Conservation (phyloP, 495 filamentous ascomycete species). For the Xylaria nigripes region DNA sequence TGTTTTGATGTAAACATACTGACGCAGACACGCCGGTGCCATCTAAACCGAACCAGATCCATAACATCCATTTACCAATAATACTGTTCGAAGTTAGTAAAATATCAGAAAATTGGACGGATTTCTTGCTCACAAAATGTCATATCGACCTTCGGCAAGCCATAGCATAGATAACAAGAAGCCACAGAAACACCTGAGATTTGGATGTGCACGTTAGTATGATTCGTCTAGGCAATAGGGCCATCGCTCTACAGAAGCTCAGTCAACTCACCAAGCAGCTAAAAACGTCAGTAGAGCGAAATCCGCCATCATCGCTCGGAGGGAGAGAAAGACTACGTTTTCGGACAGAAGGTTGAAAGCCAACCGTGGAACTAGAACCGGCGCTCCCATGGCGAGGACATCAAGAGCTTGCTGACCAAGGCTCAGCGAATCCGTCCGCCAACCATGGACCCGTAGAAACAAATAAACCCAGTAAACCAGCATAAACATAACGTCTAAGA, state of each 20-base stretch:
- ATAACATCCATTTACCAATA: conserved; percentile 73
- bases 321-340: conserved; percentile 63
- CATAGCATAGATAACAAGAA: conserved; percentile 65
- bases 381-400: conserved; percentile 60
- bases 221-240: background rate
- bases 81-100: conserved; percentile 34
- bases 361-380: conserved; percentile 60
- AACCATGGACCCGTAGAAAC: conserved; percentile 50
- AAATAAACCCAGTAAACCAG: conserved; percentile 55
- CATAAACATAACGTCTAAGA: conserved; percentile 62
- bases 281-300: conserved; percentile 57
- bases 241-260: background rate
- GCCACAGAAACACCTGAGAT: conserved; percentile 51
- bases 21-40: conserved; percentile 62
- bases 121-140: conserved; percentile 30
- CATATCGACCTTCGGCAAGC: conserved; percentile 46
- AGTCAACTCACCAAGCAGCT: conserved; percentile 45
- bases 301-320: conserved; percentile 67
- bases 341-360: conserved; percentile 68
- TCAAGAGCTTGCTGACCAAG: conserved; percentile 52
- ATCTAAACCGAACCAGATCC: conserved; percentile 73
- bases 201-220: conserved; percentile 1
- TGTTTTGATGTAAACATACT: conserved; percentile 17
- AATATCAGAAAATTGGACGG: background rate
- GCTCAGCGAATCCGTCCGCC: conserved; percentile 26